These are phyloP conservation scores for Sicyos edulis DNA, from an alignment of 306 rosid species.

Conservation along the genomic window DNA sequence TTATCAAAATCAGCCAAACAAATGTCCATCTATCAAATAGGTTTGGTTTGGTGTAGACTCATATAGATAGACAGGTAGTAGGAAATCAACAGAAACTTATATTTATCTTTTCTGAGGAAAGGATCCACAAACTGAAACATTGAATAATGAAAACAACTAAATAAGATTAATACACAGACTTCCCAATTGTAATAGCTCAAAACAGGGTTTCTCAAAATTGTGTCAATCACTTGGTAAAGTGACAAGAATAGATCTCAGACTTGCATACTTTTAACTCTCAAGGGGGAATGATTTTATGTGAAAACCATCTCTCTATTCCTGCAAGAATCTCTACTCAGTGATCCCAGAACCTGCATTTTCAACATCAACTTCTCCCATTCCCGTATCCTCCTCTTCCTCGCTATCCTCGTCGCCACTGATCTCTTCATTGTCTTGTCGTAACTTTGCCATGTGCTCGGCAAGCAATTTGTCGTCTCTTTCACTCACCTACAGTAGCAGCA, in stretches of 20 bases:
- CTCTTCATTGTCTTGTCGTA: conserved; percentile 72
- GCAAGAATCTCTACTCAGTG: conserved; percentile 43
- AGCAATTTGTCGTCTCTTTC: conserved; percentile 84
- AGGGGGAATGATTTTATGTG: background rate
- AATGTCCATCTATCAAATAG: no score
- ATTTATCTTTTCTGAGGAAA: background rate
- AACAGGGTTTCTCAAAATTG: conserved; percentile 24
- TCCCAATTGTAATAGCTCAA: background rate
- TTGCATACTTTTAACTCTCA: background rate
- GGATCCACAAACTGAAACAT: background rate
- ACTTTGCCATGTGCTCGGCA: conserved; percentile 77
- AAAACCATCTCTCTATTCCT: background rate
- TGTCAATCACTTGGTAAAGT: conserved; percentile 8
- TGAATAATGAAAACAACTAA: background rate
- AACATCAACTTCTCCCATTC: conserved; percentile 87
- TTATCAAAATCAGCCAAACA: no score
- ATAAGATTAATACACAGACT: conserved; percentile 1
- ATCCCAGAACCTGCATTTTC: conserved; percentile 54
- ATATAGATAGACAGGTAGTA: background rate
- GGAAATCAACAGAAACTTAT: no score
- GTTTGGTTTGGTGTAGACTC: background rate
- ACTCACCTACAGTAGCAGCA: conserved; percentile 55
- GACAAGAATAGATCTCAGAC: background rate
- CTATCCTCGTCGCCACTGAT: conserved; percentile 72
- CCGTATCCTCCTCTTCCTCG: conserved; percentile 93